Conservation (phyloP, 108 stramenopile species). For the Fragilaria radians region DNA sequence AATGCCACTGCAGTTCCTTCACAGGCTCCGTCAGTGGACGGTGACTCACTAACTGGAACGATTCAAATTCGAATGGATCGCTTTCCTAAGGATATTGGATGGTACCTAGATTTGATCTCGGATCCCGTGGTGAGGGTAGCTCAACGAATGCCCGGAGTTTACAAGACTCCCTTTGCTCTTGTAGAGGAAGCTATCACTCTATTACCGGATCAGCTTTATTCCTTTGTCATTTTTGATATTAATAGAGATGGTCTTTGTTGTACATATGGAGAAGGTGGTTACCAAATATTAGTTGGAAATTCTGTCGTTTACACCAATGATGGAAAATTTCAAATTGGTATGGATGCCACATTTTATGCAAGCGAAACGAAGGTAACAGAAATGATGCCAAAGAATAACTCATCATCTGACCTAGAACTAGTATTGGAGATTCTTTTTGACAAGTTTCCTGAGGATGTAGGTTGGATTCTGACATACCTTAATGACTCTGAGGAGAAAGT, state of each 20-base stretch:
- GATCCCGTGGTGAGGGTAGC: background rate
- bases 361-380: background rate
- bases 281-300: background rate
- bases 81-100: background rate
- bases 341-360: background rate
- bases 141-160: background rate
- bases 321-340: background rate
- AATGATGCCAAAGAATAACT: background rate
- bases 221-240: background rate
- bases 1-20: background rate
- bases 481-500: background rate
- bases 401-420: background rate
- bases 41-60: background rate
- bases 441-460: slow-evolving; percentile 4
- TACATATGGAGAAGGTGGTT: background rate
- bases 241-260: background rate
- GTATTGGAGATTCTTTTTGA: slow-evolving; percentile 1
- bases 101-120: background rate
- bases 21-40: background rate
- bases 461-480: background rate
- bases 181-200: background rate
- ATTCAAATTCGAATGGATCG: background rate
- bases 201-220: background rate
- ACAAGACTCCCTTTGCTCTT: background rate
- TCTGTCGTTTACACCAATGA: background rate